Evolutionary conservation across 345 rosid genomes (phyloP).

Genomic region (Salix udensis): DNA sequence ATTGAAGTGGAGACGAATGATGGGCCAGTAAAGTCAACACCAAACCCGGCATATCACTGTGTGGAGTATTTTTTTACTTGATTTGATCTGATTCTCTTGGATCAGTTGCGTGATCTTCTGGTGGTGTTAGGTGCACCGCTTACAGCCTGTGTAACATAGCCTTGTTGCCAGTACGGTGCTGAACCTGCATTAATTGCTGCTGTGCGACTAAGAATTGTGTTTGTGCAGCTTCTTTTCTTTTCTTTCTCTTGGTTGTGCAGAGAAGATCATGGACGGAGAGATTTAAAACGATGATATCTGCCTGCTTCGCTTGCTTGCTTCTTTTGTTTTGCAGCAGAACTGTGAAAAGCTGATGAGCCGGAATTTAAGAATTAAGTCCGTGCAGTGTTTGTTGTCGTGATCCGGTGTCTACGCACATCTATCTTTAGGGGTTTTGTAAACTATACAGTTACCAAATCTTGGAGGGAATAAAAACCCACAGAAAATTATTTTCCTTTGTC

Average conservation of each 20-base stretch:
- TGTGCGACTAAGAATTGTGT: neutral
- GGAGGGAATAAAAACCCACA: neutral
- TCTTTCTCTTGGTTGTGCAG: neutral
- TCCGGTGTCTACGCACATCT: neutral
- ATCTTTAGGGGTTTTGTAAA: neutral
- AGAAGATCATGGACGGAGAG: neutral
- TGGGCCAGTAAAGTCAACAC: neutral
- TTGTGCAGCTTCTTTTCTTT: neutral
- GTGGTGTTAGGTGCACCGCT: conserved; percentile 32
- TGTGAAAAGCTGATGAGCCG: neutral
- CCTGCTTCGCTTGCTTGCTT: neutral
- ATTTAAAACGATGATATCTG: neutral
- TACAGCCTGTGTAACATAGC: neutral
- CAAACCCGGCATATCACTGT: neutral
- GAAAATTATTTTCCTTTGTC: neutral
- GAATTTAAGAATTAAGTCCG: neutral
- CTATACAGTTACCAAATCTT: neutral
- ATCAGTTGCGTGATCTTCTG: conserved; percentile 37
- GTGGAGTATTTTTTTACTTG: neutral
- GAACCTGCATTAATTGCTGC: neutral
- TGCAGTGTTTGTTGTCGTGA: neutral
- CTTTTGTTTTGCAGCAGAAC: neutral
- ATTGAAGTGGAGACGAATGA: neutral
- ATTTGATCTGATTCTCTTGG: conserved; percentile 16
- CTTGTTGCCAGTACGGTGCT: neutral